Percentiles rank a stretch among this genome's conserved stretches.
These are phyloP conservation scores for Starmerella kuoi DNA, from an alignment of 805 yeast species.

Conservation along the genomic window DNA sequence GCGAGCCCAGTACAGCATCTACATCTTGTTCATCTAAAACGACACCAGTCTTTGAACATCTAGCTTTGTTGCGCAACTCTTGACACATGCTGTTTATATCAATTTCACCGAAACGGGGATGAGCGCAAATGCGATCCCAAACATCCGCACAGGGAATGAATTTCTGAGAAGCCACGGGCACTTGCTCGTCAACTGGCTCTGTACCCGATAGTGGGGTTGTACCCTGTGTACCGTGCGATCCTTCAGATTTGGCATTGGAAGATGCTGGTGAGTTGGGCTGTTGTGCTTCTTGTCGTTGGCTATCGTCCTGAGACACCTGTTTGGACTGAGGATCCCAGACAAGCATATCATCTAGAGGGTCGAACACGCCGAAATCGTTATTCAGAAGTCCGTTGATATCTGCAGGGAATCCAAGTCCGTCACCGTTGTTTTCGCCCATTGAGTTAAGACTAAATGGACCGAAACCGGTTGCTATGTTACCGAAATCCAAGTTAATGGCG, in stretches of 20 bases:
- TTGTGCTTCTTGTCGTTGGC: neutral
- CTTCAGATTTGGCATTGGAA: neutral
- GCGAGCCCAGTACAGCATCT: slow-evolving; percentile 35
- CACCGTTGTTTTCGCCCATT: neutral
- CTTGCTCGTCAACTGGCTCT: slow-evolving; percentile 20
- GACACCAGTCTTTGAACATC: slow-evolving; percentile 87
- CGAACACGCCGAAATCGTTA: slow-evolving; percentile 29
- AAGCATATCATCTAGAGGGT: slow-evolving; percentile 27
- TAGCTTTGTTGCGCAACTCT: slow-evolving; percentile 84
- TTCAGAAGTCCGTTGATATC: slow-evolving; percentile 27
- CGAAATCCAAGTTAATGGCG: slow-evolving; percentile 17
- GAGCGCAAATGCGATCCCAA: slow-evolving; percentile 92
- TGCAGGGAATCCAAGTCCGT: neutral
- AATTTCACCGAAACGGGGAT: slow-evolving; percentile 83
- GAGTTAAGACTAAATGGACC: slow-evolving; percentile 8
- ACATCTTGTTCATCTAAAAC: slow-evolving; percentile 76
- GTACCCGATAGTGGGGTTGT: neutral
- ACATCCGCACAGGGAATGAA: slow-evolving; percentile 71
- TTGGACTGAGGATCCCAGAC: slow-evolving; percentile 14
- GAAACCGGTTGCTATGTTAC: slow-evolving; percentile 13
- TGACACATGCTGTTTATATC: slow-evolving; percentile 89
- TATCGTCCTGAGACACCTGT: neutral
- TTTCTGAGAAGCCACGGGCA: slow-evolving; percentile 26
- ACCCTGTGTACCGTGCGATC: neutral
- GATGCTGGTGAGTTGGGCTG: neutral